Conservation (phyloP, 2,329 filamentous ascomycete genomes). For the Colletotrichum phormii region DNA sequence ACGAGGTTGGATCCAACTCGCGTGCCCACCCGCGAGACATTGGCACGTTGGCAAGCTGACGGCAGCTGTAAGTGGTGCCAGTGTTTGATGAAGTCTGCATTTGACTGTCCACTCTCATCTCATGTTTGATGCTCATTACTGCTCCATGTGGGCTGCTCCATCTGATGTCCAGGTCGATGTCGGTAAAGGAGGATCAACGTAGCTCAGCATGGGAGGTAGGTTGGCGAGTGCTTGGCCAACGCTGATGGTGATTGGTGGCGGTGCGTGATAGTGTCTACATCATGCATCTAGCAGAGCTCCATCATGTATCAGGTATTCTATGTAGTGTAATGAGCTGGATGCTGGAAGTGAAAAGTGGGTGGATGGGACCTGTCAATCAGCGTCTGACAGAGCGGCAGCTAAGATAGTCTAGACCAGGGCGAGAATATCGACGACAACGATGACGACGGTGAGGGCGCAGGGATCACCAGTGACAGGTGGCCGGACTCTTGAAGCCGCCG, state of each 20-base stretch:
- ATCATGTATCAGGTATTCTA: constrained; percentile 18
- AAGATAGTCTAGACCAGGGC: constrained; percentile 10
- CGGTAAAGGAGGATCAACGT: background rate
- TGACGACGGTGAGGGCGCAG: background rate
- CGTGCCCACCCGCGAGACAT: background rate
- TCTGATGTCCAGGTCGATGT: background rate
- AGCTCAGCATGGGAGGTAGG: background rate
- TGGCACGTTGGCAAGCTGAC: background rate
- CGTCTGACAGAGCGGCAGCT: constrained; percentile 10
- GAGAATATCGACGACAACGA: background rate
- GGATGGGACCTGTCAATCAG: constrained; percentile 26
- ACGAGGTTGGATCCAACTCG: background rate
- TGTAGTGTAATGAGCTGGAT: constrained; percentile 13
- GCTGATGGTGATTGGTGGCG: background rate
- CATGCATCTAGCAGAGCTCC: background rate
- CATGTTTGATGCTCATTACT: background rate
- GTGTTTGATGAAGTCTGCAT: constrained; percentile 21
- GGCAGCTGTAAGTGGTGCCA: background rate
- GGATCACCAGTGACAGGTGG: background rate
- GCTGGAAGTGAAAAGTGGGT: constrained; percentile 23
- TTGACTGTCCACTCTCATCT: constrained; percentile 23
- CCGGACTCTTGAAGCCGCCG: background rate
- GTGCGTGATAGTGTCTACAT: background rate
- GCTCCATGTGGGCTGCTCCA: constrained; percentile 12
- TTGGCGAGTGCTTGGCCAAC: background rate